phyloP scores from a whole-genome alignment of 257 asterid species.

The Ocimum tenuiflorum region DNA sequence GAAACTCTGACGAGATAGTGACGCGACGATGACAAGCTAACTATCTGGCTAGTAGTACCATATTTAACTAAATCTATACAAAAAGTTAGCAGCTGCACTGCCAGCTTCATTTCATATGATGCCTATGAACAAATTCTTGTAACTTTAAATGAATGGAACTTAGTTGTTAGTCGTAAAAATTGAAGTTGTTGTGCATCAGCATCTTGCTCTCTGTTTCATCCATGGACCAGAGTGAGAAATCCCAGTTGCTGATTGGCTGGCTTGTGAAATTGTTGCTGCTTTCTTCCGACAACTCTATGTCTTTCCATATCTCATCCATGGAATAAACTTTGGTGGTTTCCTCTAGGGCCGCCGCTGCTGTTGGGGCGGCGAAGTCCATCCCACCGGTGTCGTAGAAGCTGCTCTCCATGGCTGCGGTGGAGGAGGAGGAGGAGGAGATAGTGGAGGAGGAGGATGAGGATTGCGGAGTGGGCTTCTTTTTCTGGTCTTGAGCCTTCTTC shows the following conservation, averaged over 20 bases:
- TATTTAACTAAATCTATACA: conserved; percentile 24
- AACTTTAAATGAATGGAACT: conserved; percentile 7
- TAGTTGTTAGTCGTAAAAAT: conserved; percentile 30
- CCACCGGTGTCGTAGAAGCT: conserved; percentile 67
- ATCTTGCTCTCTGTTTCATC: conserved; percentile 41
- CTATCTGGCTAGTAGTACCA: no score
- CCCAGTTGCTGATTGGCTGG: conserved; percentile 45
- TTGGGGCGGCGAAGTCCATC: neutral
- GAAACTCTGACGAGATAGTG: neutral
- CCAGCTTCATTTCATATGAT: conserved; percentile 3
- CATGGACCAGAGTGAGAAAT: conserved; percentile 40
- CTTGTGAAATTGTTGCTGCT: conserved; percentile 20
- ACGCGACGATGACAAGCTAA: neutral
- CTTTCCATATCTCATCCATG: conserved; percentile 88
- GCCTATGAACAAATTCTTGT: conserved; percentile 22
- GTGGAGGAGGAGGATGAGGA: conserved; percentile 43
- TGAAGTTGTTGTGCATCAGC: conserved; percentile 25
- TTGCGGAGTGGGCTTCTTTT: conserved; percentile 31
- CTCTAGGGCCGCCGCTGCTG: no score
- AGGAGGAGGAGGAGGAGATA: conserved; percentile 40
- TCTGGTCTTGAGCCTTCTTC: conserved; percentile 61
- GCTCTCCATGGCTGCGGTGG: conserved; percentile 2
- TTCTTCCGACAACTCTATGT: conserved; percentile 52
- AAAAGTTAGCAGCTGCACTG: conserved; percentile 21
- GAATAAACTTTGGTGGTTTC: conserved; percentile 29